phyloP scores from a whole-genome alignment of 108 stramenopile genomes.

The Conticribra guillardii region DNA sequence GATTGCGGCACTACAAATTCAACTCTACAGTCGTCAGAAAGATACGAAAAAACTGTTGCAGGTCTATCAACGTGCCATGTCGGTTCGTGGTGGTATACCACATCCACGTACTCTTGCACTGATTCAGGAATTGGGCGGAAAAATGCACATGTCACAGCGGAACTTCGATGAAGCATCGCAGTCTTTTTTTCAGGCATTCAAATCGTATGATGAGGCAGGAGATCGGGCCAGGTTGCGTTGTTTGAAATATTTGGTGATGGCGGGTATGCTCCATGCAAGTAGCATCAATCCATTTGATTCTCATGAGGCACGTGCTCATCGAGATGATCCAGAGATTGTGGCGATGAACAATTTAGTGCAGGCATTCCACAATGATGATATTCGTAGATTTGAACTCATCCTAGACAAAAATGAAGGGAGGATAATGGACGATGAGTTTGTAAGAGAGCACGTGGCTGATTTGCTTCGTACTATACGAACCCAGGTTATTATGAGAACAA shows the following conservation, averaged over 20 bases:
- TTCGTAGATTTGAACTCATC: conserved; percentile 77
- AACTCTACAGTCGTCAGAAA: conserved; percentile 83
- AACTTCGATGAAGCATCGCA: conserved; percentile 82
- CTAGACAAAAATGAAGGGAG: conserved; percentile 77
- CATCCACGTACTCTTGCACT: conserved; percentile 91
- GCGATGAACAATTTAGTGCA: conserved; percentile 93
- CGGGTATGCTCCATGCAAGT: conserved; percentile 89
- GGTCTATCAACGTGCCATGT: conserved; percentile 83
- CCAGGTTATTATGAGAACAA: conserved; percentile 81
- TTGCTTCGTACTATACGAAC: conserved; percentile 90
- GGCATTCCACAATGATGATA: conserved; percentile 89
- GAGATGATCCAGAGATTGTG: conserved; percentile 92
- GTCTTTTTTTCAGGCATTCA: conserved; percentile 94
- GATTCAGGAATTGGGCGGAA: conserved; percentile 93
- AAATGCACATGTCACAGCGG: conserved; percentile 89
- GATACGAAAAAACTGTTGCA: conserved; percentile 90
- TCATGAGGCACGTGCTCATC: conserved; percentile 93
- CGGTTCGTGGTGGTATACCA: conserved; percentile 89
- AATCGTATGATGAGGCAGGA: conserved; percentile 94
- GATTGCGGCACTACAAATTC: conserved; percentile 93
- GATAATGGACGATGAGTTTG: conserved; percentile 94
- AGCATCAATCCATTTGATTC: conserved; percentile 94
- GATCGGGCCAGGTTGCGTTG: conserved; percentile 85
- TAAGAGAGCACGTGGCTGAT: conserved; percentile 87
- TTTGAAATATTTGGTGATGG: conserved; percentile 93